Percentiles rank a stretch among this genome's conserved stretches.
phyloP scores from a whole-genome alignment of 768 basidiomycete species.

The Suillus americanus region DNA sequence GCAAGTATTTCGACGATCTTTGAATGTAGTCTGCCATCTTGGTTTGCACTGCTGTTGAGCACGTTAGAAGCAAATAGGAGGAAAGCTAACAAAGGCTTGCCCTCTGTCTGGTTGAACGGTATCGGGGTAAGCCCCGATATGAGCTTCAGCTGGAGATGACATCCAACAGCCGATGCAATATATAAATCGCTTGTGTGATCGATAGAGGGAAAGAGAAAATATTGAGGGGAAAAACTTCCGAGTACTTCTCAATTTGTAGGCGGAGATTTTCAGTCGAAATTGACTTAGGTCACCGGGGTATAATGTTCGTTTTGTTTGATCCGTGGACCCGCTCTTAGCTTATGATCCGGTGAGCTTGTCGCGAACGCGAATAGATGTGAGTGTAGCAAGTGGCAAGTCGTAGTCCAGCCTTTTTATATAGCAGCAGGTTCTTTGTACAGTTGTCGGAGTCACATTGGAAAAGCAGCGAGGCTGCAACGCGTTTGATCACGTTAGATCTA shows the following conservation, averaged over 20 bases:
- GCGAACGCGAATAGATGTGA: neutral
- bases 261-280: neutral
- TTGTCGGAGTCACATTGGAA: neutral
- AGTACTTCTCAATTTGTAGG: neutral
- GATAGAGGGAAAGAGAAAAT: neutral
- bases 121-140: neutral
- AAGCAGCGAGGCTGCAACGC: conserved; percentile 2
- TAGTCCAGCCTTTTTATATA: neutral
- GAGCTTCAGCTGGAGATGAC: neutral
- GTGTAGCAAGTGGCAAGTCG: neutral
- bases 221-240: neutral
- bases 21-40: conserved; percentile 19
- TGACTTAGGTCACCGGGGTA: neutral
- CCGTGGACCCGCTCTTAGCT: neutral
- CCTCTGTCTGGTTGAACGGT: neutral
- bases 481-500: neutral
- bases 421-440: neutral
- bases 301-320: conserved; percentile 1
- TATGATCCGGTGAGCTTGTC: neutral
- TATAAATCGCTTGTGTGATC: neutral
- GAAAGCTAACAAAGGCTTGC: neutral
- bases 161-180: neutral
- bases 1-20: conserved; percentile 46
- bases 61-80: neutral
- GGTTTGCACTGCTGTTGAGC: neutral